These are phyloP conservation scores for Pelargonium nanum DNA, from an alignment of 345 rosid genomes.

Conservation along the genomic window DNA sequence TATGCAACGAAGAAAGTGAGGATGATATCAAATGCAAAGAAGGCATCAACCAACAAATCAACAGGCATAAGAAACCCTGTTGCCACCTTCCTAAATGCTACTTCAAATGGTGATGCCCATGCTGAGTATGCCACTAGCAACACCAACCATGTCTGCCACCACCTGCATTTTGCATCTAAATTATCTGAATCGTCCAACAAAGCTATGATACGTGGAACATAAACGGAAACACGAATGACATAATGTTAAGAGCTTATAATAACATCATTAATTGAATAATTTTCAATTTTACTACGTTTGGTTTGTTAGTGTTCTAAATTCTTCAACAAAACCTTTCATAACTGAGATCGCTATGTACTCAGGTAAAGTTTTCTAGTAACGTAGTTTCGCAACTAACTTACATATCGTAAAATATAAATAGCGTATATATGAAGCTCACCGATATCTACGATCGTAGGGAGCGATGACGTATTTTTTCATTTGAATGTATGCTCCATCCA, in stretches of 20 bases:
- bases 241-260: too few species aligned
- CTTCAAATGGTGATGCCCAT: slow-evolving; percentile 82
- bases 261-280: too few species aligned
- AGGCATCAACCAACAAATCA: slow-evolving; percentile 66
- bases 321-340: too few species aligned
- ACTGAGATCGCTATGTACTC: too few species aligned
- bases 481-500: slow-evolving; percentile 36
- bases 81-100: slow-evolving; percentile 55
- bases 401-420: too few species aligned
- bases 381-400: too few species aligned
- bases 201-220: too few species aligned
- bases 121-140: slow-evolving; percentile 67
- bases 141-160: slow-evolving; percentile 76
- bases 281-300: too few species aligned
- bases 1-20: slow-evolving; percentile 87
- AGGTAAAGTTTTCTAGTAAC: too few species aligned
- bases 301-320: too few species aligned
- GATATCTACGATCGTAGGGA: slow-evolving; percentile 81
- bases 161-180: slow-evolving; percentile 28
- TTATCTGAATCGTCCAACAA: too few species aligned
- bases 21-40: slow-evolving; percentile 72
- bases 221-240: too few species aligned
- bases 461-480: slow-evolving; percentile 46
- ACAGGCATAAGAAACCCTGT: slow-evolving; percentile 37
- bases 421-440: slow-evolving; percentile 24